A percentile compares a stretch with the other conserved stretches of the same genome.
These are phyloP conservation scores for Nelumbo lutea DNA, from an alignment of 164 flowering plant species.

Conservation along the genomic window DNA sequence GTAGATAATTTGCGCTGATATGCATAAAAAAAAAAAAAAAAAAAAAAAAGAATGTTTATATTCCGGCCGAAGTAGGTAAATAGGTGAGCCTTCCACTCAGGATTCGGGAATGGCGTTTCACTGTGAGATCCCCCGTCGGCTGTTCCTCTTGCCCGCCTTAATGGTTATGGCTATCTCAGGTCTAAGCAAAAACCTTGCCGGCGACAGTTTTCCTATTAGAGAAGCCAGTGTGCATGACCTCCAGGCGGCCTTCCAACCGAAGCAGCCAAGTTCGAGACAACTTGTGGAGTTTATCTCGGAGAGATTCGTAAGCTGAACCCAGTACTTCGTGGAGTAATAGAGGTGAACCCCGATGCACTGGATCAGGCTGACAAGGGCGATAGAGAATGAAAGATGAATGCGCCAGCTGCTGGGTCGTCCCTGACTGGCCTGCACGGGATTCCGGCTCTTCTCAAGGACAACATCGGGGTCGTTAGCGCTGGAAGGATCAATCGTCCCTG, in stretches of 20 bases:
- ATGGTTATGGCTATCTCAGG: background rate
- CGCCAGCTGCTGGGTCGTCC: too few species aligned
- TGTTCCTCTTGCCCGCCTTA: background rate
- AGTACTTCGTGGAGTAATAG: conserved; percentile 4
- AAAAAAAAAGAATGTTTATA: too few species aligned
- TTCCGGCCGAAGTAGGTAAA: too few species aligned
- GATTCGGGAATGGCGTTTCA: background rate
- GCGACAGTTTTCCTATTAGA: background rate
- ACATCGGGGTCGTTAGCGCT: conserved; percentile 2
- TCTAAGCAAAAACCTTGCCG: background rate
- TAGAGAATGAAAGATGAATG: background rate
- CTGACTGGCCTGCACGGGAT: background rate
- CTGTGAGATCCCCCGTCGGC: background rate
- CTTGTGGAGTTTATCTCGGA: conserved; percentile 14
- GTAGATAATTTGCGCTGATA: too few species aligned
- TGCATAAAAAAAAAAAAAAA: too few species aligned
- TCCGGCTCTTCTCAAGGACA: conserved; percentile 7
- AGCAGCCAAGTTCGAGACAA: conserved; percentile 9
- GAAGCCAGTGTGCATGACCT: conserved; percentile 11
- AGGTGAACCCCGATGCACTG: conserved; percentile 19
- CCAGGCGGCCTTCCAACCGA: conserved; percentile 8
- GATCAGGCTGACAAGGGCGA: conserved; percentile 11
- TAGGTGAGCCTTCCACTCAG: too few species aligned
- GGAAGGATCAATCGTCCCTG: background rate
- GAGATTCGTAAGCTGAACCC: conserved; percentile 8